Conservation (phyloP, 208 protist species). For the Crithidia bombi region DNA sequence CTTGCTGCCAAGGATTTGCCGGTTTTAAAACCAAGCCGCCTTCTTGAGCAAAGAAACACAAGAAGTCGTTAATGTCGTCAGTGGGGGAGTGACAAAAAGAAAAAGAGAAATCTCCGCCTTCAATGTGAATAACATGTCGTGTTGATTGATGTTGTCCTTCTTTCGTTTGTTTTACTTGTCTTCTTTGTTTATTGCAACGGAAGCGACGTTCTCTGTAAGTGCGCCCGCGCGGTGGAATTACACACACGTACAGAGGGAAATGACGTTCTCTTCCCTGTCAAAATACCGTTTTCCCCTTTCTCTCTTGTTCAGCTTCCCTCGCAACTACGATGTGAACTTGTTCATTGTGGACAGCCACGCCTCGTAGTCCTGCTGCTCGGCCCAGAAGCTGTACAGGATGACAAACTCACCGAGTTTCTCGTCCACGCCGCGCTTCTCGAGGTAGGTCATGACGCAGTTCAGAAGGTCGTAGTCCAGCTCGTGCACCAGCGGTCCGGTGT, state of each 20-base stretch:
- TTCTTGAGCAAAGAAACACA: neutral
- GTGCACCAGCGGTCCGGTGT: slow-evolving; percentile 74
- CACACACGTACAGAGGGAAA: too few relatives aligned
- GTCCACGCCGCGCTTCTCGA: slow-evolving; percentile 83
- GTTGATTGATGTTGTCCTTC: neutral
- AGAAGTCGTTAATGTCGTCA: neutral
- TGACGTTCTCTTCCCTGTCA: slow-evolving; percentile 10
- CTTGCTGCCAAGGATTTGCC: too few relatives aligned
- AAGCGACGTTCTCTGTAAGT: too few relatives aligned
- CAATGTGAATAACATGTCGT: neutral
- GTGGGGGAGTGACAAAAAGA: neutral
- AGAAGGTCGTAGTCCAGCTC: slow-evolving; percentile 83
- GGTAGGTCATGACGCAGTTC: slow-evolving; percentile 76
- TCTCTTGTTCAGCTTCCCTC: too few relatives aligned
- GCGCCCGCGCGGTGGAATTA: too few relatives aligned
- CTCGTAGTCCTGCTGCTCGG: slow-evolving; percentile 93
- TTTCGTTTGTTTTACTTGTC: neutral
- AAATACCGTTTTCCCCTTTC: slow-evolving; percentile 13
- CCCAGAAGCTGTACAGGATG: slow-evolving; percentile 81
- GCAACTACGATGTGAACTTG: slow-evolving; percentile 69
- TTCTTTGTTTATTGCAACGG: slow-evolving; percentile 4
- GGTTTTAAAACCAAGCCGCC: too few relatives aligned
- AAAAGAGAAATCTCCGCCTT: neutral
- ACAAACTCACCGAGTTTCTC: slow-evolving; percentile 85
- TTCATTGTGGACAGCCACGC: slow-evolving; percentile 79